Conservation (phyloP, 2,329 filamentous ascomycete species). For the Sporothrix phasma region DNA sequence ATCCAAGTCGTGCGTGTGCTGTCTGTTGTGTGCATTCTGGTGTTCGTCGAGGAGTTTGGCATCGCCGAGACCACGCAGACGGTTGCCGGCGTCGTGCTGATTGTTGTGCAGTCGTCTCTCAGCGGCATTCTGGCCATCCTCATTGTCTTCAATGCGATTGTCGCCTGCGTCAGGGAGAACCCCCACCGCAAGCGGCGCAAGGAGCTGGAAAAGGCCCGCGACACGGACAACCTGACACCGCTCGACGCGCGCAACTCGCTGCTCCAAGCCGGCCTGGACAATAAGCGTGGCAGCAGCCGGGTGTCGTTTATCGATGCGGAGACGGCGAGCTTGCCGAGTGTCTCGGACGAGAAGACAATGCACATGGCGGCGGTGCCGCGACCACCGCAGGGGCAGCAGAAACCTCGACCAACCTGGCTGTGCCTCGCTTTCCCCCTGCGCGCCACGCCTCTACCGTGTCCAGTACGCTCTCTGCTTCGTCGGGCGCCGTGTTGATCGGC, state of each 20-base stretch:
- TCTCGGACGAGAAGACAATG: neutral
- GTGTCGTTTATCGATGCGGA: constrained; percentile 14
- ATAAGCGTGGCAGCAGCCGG: constrained; percentile 22
- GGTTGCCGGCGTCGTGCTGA: constrained; percentile 82
- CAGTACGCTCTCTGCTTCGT: constrained; percentile 6
- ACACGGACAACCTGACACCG: constrained; percentile 74
- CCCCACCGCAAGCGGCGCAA: constrained; percentile 82
- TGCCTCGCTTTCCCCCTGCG: neutral
- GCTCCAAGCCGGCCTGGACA: constrained; percentile 49
- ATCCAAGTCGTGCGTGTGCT: constrained; percentile 85
- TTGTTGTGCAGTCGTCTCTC: constrained; percentile 78
- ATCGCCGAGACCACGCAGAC: constrained; percentile 89
- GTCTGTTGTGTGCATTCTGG: constrained; percentile 77
- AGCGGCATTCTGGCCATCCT: constrained; percentile 77
- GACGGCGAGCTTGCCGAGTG: neutral
- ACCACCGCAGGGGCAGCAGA: neutral
- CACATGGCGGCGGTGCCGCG: neutral
- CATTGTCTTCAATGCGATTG: constrained; percentile 80
- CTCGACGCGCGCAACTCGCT: constrained; percentile 81
- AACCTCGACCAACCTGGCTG: neutral
- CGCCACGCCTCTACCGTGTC: neutral
- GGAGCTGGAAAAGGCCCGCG: constrained; percentile 72
- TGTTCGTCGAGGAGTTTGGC: constrained; percentile 89
- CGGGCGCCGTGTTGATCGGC: constrained; percentile 10
- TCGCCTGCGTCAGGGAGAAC: constrained; percentile 74